Base-by-base conservation (phyloP, 352 stramenopile species). In the Pythium monospermum region DNA sequence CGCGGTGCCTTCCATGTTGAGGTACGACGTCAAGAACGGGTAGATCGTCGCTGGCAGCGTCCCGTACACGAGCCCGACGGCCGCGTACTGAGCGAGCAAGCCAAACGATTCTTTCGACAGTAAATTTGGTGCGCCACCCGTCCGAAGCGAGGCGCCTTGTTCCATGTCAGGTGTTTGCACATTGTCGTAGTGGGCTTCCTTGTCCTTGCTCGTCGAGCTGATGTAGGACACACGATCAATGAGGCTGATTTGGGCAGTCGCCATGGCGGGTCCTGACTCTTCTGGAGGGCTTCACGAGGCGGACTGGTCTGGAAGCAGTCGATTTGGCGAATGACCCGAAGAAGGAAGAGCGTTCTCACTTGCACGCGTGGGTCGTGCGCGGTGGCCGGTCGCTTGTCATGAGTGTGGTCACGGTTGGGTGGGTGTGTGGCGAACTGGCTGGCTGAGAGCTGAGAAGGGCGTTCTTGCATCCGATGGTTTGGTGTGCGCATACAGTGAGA, bases 11-110 rank as follows among this genome's bases (percentile, higher is more conserved):
- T 66, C 56, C 11, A 59, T 48, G 53, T 83, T 80, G 15, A 85
- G 46, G 64, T 85, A 85, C 11, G 65, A 36, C 31, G 67, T 49
- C 27, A 82, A 42, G 54, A 85, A 76, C 32, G 74, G 74, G 49
- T 82, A 79, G 47, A 85, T 66, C 15, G 61, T 81, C 6, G 25
- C 40, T 0, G 74, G 71, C 15, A 83, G 49, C 18, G 61, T 46
- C 21, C 71, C 71, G 38, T 80, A 77, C 21, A 80, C 41, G 1
- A 85, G 45, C 7, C 73, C 71, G 4, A 83, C 73, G 6, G 63
- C 61, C 0, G 69, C 69, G 53, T 85, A 82, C 60, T 85, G 69
- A 18, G 62, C 50, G 10, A 83, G 23, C 25, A 83, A 37, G 25
- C 73, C 73, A 18, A 85, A 48, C 54, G 64, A 57, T 2, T 71